Evolutionary conservation across 331 rosid species (phyloP).

Genomic region (Rhamnella rubrinervis): DNA sequence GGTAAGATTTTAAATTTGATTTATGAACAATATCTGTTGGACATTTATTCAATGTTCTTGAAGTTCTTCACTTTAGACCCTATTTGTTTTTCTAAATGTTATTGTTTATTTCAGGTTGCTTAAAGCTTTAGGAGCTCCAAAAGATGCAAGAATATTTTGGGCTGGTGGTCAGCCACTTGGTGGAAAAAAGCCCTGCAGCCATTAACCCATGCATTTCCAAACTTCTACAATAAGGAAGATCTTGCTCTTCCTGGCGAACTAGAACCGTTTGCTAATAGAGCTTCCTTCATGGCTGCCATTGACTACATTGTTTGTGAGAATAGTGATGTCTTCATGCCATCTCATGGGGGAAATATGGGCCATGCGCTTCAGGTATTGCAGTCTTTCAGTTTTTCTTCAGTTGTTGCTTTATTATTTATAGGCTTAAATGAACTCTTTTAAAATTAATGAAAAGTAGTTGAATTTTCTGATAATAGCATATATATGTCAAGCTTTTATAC

Average conservation of each 20-base stretch:
- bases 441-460: too few relatives aligned
- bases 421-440: too few relatives aligned
- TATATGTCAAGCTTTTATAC: neutral
- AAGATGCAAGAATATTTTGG: constrained; percentile 76
- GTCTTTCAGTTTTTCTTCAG: neutral
- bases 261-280: constrained; percentile 64
- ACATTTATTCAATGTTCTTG: neutral
- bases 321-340: constrained; percentile 98
- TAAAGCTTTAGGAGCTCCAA: constrained; percentile 88
- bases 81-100: neutral
- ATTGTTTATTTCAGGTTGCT: constrained; percentile 58
- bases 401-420: neutral
- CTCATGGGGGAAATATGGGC: constrained; percentile 99
- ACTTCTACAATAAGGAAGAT: constrained; percentile 79
- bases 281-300: constrained; percentile 93
- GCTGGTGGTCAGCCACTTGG: constrained; percentile 95
- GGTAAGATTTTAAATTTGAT: constrained; percentile 45
- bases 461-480: neutral
- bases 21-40: neutral
- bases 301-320: constrained; percentile 83
- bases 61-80: neutral
- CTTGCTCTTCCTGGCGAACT: constrained; percentile 76
- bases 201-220: constrained; percentile 54
- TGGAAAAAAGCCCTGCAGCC: constrained; percentile 80
- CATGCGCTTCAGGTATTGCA: constrained; percentile 81